Conservation (phyloP, 2,329 filamentous ascomycete species). For the Alternaria sp. region DNA sequence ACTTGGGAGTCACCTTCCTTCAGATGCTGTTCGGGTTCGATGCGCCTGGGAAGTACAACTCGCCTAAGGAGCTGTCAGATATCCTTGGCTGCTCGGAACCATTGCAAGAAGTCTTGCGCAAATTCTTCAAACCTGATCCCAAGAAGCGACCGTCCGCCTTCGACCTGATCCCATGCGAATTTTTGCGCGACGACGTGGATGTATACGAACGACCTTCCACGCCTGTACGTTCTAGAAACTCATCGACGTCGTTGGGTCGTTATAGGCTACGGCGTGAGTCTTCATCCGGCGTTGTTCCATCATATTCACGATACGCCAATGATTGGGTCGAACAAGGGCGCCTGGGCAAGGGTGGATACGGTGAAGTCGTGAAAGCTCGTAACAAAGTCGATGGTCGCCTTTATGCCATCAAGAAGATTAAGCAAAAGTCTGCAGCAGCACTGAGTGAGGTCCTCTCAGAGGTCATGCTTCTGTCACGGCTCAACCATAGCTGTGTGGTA, state of each 20-base stretch:
- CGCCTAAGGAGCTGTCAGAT: conserved; percentile 77
- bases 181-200: conserved; percentile 61
- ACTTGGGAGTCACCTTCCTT: conserved; percentile 87
- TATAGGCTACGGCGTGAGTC: conserved; percentile 48
- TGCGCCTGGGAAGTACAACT: conserved; percentile 78
- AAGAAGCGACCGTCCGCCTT: conserved; percentile 88
- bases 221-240: conserved; percentile 48
- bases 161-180: conserved; percentile 68
- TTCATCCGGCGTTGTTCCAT: conserved; percentile 39
- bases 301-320: conserved; percentile 79
- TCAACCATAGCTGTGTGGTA: conserved; percentile 89
- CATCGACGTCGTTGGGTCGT: conserved; percentile 48
- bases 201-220: conserved; percentile 49
- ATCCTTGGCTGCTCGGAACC: conserved; percentile 76
- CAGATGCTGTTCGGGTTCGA: conserved; percentile 94
- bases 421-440: conserved; percentile 75
- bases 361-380: conserved; percentile 92
- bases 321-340: conserved; percentile 92
- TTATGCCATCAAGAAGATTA: conserved; percentile 97
- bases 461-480: conserved; percentile 86
- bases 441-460: conserved; percentile 85
- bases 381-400: conserved; percentile 93
- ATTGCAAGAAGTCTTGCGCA: conserved; percentile 80
- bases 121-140: conserved; percentile 84
- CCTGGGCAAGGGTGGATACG: conserved; percentile 92